Conservation (phyloP, 1,284 basidiomycete species). For the Rhizoctonia solani region DNA sequence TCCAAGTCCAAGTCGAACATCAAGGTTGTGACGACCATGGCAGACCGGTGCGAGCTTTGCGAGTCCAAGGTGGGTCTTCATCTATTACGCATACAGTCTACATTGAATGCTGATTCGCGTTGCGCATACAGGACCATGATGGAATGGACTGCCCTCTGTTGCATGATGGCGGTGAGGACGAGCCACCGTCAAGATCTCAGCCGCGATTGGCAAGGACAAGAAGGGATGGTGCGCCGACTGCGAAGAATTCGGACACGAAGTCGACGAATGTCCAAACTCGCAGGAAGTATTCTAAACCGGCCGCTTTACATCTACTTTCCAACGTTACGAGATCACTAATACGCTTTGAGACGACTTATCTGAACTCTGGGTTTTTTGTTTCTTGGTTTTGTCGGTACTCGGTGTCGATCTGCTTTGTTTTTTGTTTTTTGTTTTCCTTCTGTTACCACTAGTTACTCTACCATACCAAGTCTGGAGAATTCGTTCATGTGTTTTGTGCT, state of each 20-base stretch:
- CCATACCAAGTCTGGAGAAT: too few relatives aligned
- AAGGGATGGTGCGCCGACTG: conserved; percentile 74
- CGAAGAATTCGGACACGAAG: conserved; percentile 69
- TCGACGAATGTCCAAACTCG: conserved; percentile 75
- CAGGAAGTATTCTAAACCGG: conserved; percentile 68
- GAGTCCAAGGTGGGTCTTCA: conserved; percentile 16
- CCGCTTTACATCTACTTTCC: too few relatives aligned
- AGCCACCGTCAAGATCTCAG: conserved; percentile 1
- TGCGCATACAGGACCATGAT: conserved; percentile 76
- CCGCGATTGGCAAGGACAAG: neutral
- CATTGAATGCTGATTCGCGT: too few relatives aligned
- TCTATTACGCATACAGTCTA: neutral
- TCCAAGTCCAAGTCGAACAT: conserved; percentile 40
- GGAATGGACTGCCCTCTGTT: conserved; percentile 76
- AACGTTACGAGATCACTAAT: too few relatives aligned
- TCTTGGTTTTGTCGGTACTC: neutral
- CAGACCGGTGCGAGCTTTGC: conserved; percentile 76
- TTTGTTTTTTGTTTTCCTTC: conserved; percentile 3
- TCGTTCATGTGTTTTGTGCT: too few relatives aligned
- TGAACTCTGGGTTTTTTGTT: neutral
- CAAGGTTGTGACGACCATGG: conserved; percentile 27
- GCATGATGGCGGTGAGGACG: conserved; percentile 44
- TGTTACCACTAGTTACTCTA: neutral
- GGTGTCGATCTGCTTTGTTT: neutral
- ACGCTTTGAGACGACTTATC: too few relatives aligned